Evolutionary conservation across 2,329 filamentous ascomycete genomes (phyloP), one percentile per base, ranked within the genome.

Genomic region (Aspergillus sp.): DNA sequence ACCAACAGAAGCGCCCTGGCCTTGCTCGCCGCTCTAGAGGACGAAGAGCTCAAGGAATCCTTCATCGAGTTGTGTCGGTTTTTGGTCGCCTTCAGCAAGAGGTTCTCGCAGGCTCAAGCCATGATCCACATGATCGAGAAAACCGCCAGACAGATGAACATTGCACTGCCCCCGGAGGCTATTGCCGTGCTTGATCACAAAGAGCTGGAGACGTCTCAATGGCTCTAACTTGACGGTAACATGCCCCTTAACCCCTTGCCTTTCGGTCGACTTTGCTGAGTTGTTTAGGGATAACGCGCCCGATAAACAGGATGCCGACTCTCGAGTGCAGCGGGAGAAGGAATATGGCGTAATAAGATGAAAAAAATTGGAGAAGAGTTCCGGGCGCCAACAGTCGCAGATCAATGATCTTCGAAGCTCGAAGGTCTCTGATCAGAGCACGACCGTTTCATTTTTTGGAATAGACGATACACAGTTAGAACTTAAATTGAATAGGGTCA

Each of bases 51-150:
- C 18, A 63, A 20, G 26, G 55, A 66, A n/a, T 65, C 65, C 2
- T 73, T 74, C 47, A 54, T 63, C 29, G 68, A 74, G 49, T 57
- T 73, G 20, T 72, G 66, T 59, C 68, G 65, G 11, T 67, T 70
- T 45, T 57, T 70, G 4, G 58, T 58, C 2, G 65, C 68, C 3
- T 66, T 73, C 52, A 64, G 69, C 39, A 64, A 63, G 29, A 67
- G 67, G 47, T 66, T 70, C 45, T 57, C 68, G 14, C 54, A 61
- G 12, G 69, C 65, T 2, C 63, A 67, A 36, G 61, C 62, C 5
- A 63, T 65, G 32, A 59, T 72, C 22, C 55, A 63, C n/a, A 64
- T 61, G 3, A 67, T 74, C 18, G 62, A 67, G 42, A 61, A 45
- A 3, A 56, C 62, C 2, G 61, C 63, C 16, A 47, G 63, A 36